Evolutionary conservation across 179 eudicot genomes (phyloP), one percentile per base, ranked within the genome.

Genomic region (Spinacia oleracea): DNA sequence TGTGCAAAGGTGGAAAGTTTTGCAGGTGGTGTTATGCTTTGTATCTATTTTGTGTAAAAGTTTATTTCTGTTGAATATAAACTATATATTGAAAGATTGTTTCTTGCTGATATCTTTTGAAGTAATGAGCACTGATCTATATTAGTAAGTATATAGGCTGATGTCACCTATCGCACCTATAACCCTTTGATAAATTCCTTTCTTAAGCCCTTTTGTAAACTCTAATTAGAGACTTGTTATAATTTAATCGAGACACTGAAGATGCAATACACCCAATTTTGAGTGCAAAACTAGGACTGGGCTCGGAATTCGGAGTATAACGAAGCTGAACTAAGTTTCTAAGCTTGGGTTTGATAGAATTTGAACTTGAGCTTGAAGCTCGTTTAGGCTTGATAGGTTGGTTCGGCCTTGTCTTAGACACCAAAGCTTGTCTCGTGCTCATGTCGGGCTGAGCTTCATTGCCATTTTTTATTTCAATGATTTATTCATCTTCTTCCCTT

Each of bases 1-100:
- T 92, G 89, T 88, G 85, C 84, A 11, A 96, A 90, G 85, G 85
- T 78, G 82, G 99, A 96, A 85, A 94, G 86, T 63, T 73, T 84
- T 74, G 90, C 87, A 89, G 98, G 98, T 93, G 83, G 48, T 63
- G 27, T 3, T 81, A 42, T 66, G 42, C 65, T 62, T 11, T 65
- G 48, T 53, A 29, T 12, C 14, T 73, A 34, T 46, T 20, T 53
- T 16, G 23, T 53, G n/a, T 7, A 18, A 20, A 18, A 20, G 5
- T 55, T 21, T 55, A 8, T 55, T 55, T 55, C 10, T 25, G 12
- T 62, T 48, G 15, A 48, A 48, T 11, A 48, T 48, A 48, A 16
- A 48, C 51, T 48, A 48, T 48, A 4, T 15, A 14, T 14, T 35
- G 40, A 38, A 38, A 38, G 40, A 38, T 38, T 38, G 40, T 38